These are phyloP conservation scores for Rhododendron kiyosumense DNA, from an alignment of 148 eudicot genomes.

Conservation along the genomic window DNA sequence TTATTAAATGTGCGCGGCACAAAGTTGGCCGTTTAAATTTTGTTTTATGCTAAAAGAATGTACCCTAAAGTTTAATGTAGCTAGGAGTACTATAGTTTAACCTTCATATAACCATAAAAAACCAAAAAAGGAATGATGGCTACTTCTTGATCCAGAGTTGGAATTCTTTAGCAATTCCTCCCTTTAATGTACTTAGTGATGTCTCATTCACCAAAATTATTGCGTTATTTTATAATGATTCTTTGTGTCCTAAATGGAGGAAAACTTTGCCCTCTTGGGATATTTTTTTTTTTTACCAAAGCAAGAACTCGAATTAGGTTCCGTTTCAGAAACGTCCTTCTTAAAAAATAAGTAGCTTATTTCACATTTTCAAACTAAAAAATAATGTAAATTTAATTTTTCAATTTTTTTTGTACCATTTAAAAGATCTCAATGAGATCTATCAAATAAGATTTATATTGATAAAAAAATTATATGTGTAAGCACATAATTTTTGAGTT, in stretches of 20 bases:
- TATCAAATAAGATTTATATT: too few species aligned
- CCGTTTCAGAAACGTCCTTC: too few species aligned
- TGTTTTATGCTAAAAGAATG: neutral
- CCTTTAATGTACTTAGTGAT: neutral
- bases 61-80: neutral
- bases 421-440: too few species aligned
- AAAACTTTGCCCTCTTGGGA: neutral
- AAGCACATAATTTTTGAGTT: too few species aligned
- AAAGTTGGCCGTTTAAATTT: neutral
- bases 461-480: too few species aligned
- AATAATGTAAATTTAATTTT: too few species aligned
- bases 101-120: neutral
- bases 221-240: neutral
- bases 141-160: slow-evolving; percentile 1
- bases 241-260: neutral
- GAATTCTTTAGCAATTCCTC: neutral
- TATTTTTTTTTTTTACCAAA: too few species aligned
- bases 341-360: too few species aligned
- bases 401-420: too few species aligned
- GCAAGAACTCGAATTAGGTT: too few species aligned
- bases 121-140: neutral
- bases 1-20: neutral
- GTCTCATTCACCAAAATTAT: neutral
- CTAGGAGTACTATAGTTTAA: neutral
- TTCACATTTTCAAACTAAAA: too few species aligned